Conservation (phyloP, 352 stramenopile genomes). For the Peronospora destructor region DNA sequence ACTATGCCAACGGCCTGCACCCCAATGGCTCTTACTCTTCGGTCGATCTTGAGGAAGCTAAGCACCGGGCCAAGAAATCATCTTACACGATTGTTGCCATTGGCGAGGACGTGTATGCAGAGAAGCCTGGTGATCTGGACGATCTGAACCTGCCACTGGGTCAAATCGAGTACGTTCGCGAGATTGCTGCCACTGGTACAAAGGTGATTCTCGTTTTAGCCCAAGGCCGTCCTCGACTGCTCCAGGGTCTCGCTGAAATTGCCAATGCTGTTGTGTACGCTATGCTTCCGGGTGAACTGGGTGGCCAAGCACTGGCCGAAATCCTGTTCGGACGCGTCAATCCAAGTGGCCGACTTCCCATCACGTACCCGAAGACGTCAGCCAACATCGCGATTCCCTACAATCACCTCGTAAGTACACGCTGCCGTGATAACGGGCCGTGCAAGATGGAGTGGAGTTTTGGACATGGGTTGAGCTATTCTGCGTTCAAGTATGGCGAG, state of each 20-base stretch:
- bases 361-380: constrained; percentile 75
- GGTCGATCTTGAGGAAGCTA: constrained; percentile 36
- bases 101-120: constrained; percentile 73
- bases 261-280: constrained; percentile 73
- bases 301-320: constrained; percentile 82
- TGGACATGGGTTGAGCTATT: constrained; percentile 61
- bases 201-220: constrained; percentile 80
- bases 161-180: constrained; percentile 75
- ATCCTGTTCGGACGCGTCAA: constrained; percentile 76
- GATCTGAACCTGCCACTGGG: constrained; percentile 62
- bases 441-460: constrained; percentile 67
- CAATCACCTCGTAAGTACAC: constrained; percentile 51
- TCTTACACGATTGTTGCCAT: constrained; percentile 67
- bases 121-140: constrained; percentile 85
- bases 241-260: constrained; percentile 45
- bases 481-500: constrained; percentile 44
- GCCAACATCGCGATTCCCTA: constrained; percentile 59
- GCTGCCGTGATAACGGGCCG: constrained; percentile 31
- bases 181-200: constrained; percentile 57
- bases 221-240: constrained; percentile 68
- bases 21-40: constrained; percentile 48
- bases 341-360: constrained; percentile 73
- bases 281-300: constrained; percentile 70
- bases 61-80: constrained; percentile 13
- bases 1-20: constrained; percentile 51